These are phyloP conservation scores for Pyrenophora tritici-repentis DNA, from an alignment of 2,329 filamentous ascomycete species.

Conservation along the genomic window DNA sequence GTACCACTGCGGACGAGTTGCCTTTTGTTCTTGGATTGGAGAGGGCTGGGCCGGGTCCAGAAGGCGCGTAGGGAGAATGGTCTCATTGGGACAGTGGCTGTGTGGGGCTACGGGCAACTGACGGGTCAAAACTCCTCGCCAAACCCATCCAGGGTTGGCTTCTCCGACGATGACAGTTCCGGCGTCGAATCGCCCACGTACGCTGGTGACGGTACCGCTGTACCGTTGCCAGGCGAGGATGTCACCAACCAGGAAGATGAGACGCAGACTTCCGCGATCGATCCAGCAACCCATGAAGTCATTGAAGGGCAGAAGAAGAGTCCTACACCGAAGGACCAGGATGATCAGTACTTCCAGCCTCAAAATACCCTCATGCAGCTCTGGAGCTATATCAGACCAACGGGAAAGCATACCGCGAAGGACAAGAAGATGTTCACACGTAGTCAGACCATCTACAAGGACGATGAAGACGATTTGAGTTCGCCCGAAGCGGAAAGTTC, in stretches of 20 bases:
- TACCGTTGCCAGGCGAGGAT: conserved; percentile 71
- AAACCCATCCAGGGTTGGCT: conserved; percentile 55
- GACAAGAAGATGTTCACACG: conserved; percentile 62
- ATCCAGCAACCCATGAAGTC: conserved; percentile 40
- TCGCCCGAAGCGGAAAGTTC: conserved; percentile 11
- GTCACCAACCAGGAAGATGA: conserved; percentile 70
- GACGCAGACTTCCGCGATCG: conserved; percentile 48
- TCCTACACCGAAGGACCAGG: conserved; percentile 21
- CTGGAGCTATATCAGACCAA: conserved; percentile 74
- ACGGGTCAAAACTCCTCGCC: conserved; percentile 69
- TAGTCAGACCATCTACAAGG: conserved; percentile 40
- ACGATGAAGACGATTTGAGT: conserved; percentile 23
- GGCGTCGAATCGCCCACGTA: conserved; percentile 36
- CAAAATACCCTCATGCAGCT: conserved; percentile 58
- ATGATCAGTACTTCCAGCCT: conserved; percentile 34
- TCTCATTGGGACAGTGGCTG: conserved; percentile 87
- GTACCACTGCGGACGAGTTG: conserved; percentile 94
- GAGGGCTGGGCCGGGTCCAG: conserved; percentile 87
- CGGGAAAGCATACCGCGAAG: conserved; percentile 68
- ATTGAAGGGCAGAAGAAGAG: conserved; percentile 35
- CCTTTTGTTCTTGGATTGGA: conserved; percentile 95
- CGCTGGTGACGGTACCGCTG: conserved; percentile 54
- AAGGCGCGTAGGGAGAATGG: conserved; percentile 93
- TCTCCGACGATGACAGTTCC: conserved; percentile 38
- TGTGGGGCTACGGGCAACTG: conserved; percentile 93